These are phyloP conservation scores for Orbilia quercus DNA, from an alignment of 2,329 filamentous ascomycete species.

Conservation along the genomic window DNA sequence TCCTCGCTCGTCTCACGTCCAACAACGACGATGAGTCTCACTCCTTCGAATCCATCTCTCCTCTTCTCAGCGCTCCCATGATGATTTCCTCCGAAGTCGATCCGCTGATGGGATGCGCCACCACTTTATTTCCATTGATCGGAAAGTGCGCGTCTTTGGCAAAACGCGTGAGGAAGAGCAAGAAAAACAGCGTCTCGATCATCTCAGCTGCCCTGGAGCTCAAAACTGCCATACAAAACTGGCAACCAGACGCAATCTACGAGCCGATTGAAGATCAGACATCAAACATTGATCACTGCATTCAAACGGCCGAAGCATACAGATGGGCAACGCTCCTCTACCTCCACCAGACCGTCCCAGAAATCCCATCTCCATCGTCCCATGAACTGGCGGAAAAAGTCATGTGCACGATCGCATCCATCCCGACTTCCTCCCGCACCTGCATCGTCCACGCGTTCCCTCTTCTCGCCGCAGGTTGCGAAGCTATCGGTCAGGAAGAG, in stretches of 20 bases:
- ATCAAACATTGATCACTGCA: slow-evolving; percentile 71
- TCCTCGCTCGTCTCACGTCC: slow-evolving; percentile 75
- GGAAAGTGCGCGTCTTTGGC: slow-evolving; percentile 74
- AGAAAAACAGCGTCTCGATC: slow-evolving; percentile 69
- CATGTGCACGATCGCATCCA: slow-evolving; percentile 72
- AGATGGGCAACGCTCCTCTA: slow-evolving; percentile 75
- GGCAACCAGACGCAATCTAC: slow-evolving; percentile 71
- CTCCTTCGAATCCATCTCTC: slow-evolving; percentile 59
- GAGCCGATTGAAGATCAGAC: slow-evolving; percentile 73
- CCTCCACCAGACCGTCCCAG: slow-evolving; percentile 75
- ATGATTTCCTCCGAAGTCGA: slow-evolving; percentile 70
- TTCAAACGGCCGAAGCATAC: slow-evolving; percentile 74
- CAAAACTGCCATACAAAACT: slow-evolving; percentile 71
- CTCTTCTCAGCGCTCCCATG: slow-evolving; percentile 58
- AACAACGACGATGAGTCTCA: slow-evolving; percentile 68
- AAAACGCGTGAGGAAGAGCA: slow-evolving; percentile 70
- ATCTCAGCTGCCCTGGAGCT: slow-evolving; percentile 72
- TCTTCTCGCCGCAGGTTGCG: slow-evolving; percentile 74
- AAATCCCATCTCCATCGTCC: slow-evolving; percentile 72
- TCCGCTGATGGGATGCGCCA: slow-evolving; percentile 76
- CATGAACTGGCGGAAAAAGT: slow-evolving; percentile 72
- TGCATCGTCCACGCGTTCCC: slow-evolving; percentile 78
- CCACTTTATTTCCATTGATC: slow-evolving; percentile 75
- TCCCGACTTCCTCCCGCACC: slow-evolving; percentile 72
- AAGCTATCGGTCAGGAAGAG: slow-evolving; percentile 71